A percentile compares a stretch with the other conserved stretches of the same genome.
phyloP scores from a whole-genome alignment of 352 stramenopile species.

The Pythium scleroteichum region DNA sequence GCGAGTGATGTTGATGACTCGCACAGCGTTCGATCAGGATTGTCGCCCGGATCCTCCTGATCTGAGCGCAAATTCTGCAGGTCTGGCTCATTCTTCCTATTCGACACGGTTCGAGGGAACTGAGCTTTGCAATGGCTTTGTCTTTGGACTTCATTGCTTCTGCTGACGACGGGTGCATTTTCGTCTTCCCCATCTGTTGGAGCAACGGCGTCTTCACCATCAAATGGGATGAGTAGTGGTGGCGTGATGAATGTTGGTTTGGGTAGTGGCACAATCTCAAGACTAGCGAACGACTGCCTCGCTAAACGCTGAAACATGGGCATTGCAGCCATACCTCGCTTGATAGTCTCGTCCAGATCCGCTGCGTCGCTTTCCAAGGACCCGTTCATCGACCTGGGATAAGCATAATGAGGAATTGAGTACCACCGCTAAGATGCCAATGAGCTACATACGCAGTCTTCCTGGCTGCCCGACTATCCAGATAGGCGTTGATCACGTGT shows the following conservation, averaged over 20 bases:
- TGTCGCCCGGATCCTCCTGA: too few species aligned
- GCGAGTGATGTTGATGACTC: not conserved
- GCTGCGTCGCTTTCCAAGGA: not conserved
- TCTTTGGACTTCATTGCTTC: not conserved
- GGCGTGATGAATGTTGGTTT: conserved; percentile 4
- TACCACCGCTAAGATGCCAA: conserved; percentile 2
- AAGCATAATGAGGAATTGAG: not conserved
- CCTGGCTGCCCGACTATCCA: conserved; percentile 48
- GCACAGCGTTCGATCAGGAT: not conserved
- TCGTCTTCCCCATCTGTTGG: conserved; percentile 19
- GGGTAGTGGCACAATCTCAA: conserved; percentile 10
- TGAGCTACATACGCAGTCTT: conserved; percentile 44
- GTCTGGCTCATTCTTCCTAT: too few species aligned
- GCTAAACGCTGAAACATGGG: conserved; percentile 20
- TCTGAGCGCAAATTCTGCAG: too few species aligned
- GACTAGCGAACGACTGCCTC: not conserved
- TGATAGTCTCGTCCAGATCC: conserved; percentile 25
- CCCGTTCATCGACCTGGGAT: conserved; percentile 11
- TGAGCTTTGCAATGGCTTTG: not conserved
- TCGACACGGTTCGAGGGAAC: too few species aligned
- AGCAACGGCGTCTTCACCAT: conserved; percentile 1
- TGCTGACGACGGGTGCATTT: conserved; percentile 19
- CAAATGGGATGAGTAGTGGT: conserved; percentile 23
- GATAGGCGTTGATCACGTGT: conserved; percentile 71
- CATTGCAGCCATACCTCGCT: conserved; percentile 21